Conservation (phyloP, 768 basidiomycete genomes). For the Mycena pura region DNA sequence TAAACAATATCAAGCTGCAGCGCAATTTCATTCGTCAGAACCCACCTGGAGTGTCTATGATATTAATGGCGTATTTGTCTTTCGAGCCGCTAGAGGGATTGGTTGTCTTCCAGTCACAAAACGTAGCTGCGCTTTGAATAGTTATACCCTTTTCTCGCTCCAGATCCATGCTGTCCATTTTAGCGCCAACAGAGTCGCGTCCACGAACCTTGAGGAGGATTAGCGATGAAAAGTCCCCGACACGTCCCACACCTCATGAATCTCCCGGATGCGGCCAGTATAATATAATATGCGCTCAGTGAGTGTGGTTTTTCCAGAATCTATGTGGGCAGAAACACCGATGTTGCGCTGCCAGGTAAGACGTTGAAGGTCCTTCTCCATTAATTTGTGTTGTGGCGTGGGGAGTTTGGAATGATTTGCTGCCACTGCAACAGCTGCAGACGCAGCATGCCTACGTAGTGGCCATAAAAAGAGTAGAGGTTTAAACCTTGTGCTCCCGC, state of each 20-base stretch:
- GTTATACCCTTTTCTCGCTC: conserved; percentile 99
- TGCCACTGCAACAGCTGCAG: conserved; percentile 19
- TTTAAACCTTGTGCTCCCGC: conserved; percentile 15
- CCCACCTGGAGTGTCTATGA: conserved; percentile 94
- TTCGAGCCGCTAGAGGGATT: conserved; percentile 64
- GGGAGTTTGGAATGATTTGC: conserved; percentile 24
- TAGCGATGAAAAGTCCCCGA: conserved; percentile 26
- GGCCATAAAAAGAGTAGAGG: conserved; percentile 15
- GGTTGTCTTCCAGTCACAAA: conserved; percentile 91
- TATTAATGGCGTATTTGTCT: conserved; percentile 93
- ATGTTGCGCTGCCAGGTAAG: conserved; percentile 90
- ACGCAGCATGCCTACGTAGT: conserved; percentile 25
- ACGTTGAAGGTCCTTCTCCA: conserved; percentile 69
- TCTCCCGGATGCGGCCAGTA: conserved; percentile 93
- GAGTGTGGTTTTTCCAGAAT: conserved; percentile 97
- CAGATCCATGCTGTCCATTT: conserved; percentile 99
- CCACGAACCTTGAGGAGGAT: conserved; percentile 76
- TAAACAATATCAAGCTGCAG: conserved; percentile 34
- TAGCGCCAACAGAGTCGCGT: conserved; percentile 94
- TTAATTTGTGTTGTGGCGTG: conserved; percentile 53
- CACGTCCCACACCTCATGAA: conserved; percentile 83
- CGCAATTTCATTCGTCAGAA: background rate
- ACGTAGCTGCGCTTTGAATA: conserved; percentile 98
- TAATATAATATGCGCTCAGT: conserved; percentile 97
- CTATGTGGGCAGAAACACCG: conserved; percentile 94